Conservation (phyloP, 192 early-diverging fungal species). For the Coemansia sp. region DNA sequence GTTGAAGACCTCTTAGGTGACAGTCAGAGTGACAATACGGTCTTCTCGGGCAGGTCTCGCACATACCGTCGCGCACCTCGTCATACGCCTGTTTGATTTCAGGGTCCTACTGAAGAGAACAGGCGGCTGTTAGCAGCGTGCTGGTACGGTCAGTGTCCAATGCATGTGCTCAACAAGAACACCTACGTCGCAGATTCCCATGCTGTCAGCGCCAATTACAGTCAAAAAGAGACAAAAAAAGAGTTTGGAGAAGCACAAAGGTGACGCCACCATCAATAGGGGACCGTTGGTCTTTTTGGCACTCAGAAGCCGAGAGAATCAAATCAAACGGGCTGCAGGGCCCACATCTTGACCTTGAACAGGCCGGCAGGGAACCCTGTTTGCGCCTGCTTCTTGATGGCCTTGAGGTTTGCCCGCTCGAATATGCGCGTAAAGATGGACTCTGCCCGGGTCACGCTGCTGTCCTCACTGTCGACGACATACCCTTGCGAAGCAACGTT, state of each 20-base stretch:
- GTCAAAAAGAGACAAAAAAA: too few species aligned
- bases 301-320: too few species aligned
- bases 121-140: background rate
- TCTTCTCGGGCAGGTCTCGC: too few species aligned
- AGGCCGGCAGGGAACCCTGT: conserved; percentile 62
- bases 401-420: conserved; percentile 52
- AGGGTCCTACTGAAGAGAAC: conserved; percentile 25
- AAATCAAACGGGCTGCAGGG: conserved; percentile 13
- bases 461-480: conserved; percentile 76
- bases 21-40: too few species aligned
- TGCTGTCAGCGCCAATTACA: too few species aligned
- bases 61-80: conserved; percentile 52
- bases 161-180: background rate
- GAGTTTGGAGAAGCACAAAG: too few species aligned
- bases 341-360: conserved; percentile 68
- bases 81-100: conserved; percentile 48
- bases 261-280: too few species aligned
- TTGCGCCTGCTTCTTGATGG: conserved; percentile 61
- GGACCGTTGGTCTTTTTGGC: too few species aligned
- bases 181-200: conserved; percentile 6
- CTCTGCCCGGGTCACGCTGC: conserved; percentile 59
- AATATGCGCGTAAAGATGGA: conserved; percentile 55
- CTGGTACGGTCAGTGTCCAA: too few species aligned
- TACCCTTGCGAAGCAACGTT: conserved; percentile 64
- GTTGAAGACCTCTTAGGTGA: too few species aligned